Evolutionary conservation across 106 monocot species (phyloP), one percentile per base, ranked within the genome.

Genomic region (Posidonia australis): DNA sequence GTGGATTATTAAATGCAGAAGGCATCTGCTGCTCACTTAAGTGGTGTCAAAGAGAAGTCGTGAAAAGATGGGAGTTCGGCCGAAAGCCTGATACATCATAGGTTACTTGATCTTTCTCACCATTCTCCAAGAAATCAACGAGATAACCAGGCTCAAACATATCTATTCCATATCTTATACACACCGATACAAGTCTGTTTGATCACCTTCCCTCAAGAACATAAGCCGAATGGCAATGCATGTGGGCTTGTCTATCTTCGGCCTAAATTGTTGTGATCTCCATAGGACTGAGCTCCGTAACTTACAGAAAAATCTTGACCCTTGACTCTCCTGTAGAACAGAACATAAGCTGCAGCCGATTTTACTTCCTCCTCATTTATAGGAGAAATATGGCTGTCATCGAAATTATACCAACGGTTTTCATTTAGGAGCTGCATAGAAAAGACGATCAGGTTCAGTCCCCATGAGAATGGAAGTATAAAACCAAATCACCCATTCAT

Each of bases 331-430:
- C 87, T 74, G 44, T 87, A 98, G 67, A 98, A 98, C 23, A 98
- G 90, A 57, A 98, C 90, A 77, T 98, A 98, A n/a, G 96, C 96
- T 55, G 96, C 96, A 29, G 82, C 80, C 13, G 90, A 85, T 64
- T 85, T 99, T 63, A 99, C 98, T 3, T 91, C 91, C 14, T 99
- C 98, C 69, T 91, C 91, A 47, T 78, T 85, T 54, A 91, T 88
- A 4, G 83, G 77, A 32, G 80, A 79, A 57, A 99, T 77, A 68
- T 91, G 98, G 73, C 71, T 91, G 66, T 91, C 98, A 51, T 99
- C 98, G 69, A 99, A 99, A 63, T 85, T 91, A 57, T 91, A 91
- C 98, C 98, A 99, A 20, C 79, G 78, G 66, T 86, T 91, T 55
- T 99, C 91, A 42, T 90, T 87, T 20, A 81, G 61, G 71, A 85